A percentile compares a stretch with the other conserved stretches of the same genome.
These are phyloP conservation scores for Rhodomyrtus psidioides DNA, from an alignment of 441 rosid species.

Conservation along the genomic window DNA sequence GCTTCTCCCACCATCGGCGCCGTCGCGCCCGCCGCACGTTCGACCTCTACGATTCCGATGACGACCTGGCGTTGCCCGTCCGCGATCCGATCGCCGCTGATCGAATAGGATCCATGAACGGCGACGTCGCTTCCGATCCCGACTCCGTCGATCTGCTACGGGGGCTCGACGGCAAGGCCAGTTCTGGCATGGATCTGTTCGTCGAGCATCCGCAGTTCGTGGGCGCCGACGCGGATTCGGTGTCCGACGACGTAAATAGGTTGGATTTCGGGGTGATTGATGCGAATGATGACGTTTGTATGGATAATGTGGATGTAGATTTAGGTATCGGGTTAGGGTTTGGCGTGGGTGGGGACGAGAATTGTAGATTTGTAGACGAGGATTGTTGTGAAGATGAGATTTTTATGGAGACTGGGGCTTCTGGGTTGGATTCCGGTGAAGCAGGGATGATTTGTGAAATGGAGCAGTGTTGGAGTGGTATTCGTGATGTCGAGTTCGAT, in stretches of 20 bases:
- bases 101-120: not conserved
- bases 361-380: not conserved
- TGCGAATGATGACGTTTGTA: slow-evolving; percentile 20
- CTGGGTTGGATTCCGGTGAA: slow-evolving; percentile 36
- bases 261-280: slow-evolving; percentile 39
- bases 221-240: slow-evolving; percentile 16
- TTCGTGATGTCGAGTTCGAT: slow-evolving; percentile 28
- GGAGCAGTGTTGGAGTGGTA: slow-evolving; percentile 20
- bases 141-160: not conserved
- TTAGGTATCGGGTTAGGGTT: slow-evolving; percentile 44
- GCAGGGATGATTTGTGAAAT: slow-evolving; percentile 29
- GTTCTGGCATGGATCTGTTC: not conserved
- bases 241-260: slow-evolving; percentile 25
- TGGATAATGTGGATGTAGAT: slow-evolving; percentile 36
- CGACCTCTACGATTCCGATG: not conserved
- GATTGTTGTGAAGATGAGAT: slow-evolving; percentile 9
- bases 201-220: slow-evolving; percentile 42
- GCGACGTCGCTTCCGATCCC: not conserved
- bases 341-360: not conserved
- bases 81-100: not conserved
- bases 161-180: not conserved
- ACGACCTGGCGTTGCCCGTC: not conserved
- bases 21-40: not conserved
- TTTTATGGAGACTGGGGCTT: slow-evolving; percentile 11
- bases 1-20: not conserved